phyloP scores from a whole-genome alignment of 805 yeast species.

The Isabelozyma heimii region DNA sequence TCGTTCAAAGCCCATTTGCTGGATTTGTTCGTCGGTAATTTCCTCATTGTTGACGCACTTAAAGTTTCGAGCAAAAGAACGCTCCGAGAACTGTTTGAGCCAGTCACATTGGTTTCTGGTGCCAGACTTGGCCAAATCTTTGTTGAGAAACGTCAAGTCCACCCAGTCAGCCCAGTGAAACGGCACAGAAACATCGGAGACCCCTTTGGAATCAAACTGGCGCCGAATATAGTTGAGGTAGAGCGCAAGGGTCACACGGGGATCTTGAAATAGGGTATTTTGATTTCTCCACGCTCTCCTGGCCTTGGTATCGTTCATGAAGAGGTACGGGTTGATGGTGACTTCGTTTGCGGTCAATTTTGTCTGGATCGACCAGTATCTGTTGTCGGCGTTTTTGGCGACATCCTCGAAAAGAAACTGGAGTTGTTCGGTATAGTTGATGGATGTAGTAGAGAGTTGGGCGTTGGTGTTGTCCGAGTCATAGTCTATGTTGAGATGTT shows the following conservation, averaged over 20 bases:
- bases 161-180: constrained; percentile 32
- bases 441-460: not conserved
- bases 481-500: not conserved
- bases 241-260: constrained; percentile 16
- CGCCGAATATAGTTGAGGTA: constrained; percentile 13
- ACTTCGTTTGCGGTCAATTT: constrained; percentile 13
- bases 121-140: constrained; percentile 8
- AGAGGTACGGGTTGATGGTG: constrained; percentile 10
- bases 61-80: constrained; percentile 8
- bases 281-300: constrained; percentile 11
- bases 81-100: constrained; percentile 8
- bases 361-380: constrained; percentile 25
- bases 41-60: constrained; percentile 16
- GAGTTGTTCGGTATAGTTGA: constrained; percentile 4
- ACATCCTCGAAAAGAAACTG: constrained; percentile 12
- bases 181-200: constrained; percentile 13
- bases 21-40: constrained; percentile 14
- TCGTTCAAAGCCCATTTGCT: constrained; percentile 16
- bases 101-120: constrained; percentile 14
- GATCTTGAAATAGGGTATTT: constrained; percentile 15
- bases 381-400: constrained; percentile 9
- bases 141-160: constrained; percentile 14
- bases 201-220: not conserved
- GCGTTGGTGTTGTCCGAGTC: not conserved
- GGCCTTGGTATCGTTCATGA: constrained; percentile 9